phyloP scores from a whole-genome alignment of 768 basidiomycete species.

The Pisolithus tinctorius region DNA sequence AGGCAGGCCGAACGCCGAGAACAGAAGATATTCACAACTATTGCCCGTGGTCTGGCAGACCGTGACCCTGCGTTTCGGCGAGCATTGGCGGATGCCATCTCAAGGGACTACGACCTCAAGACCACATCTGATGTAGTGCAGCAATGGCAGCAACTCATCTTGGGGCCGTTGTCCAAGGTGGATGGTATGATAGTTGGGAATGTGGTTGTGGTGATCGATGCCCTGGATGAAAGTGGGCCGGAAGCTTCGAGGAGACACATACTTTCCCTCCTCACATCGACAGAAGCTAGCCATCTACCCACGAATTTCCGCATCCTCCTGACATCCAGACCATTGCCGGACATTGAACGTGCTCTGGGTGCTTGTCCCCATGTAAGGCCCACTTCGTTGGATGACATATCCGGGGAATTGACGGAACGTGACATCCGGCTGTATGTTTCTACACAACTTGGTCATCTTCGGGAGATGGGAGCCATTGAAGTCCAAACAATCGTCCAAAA shows the following conservation, averaged over 20 bases:
- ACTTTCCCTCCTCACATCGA: background rate
- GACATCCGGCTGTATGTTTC: background rate
- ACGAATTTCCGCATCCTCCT: background rate
- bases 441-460: background rate
- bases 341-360: background rate
- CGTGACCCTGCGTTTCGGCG: background rate
- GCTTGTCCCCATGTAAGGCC: background rate
- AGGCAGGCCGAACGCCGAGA: too few species aligned
- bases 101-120: background rate
- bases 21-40: too few species aligned
- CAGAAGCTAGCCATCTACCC: background rate
- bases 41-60: too few species aligned
- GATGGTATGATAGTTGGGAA: background rate
- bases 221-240: background rate
- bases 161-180: background rate
- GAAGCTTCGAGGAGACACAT: background rate
- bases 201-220: background rate
- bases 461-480: background rate
- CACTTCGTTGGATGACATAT: background rate
- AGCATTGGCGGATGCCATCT: background rate
- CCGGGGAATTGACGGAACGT: background rate
- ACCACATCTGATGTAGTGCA: background rate
- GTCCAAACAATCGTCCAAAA: conserved; percentile 7
- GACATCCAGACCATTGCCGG: background rate
- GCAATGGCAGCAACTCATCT: background rate